These are phyloP conservation scores for Suzukiozyma palmioleophila DNA, from an alignment of 1,139 yeast species.

Conservation along the genomic window DNA sequence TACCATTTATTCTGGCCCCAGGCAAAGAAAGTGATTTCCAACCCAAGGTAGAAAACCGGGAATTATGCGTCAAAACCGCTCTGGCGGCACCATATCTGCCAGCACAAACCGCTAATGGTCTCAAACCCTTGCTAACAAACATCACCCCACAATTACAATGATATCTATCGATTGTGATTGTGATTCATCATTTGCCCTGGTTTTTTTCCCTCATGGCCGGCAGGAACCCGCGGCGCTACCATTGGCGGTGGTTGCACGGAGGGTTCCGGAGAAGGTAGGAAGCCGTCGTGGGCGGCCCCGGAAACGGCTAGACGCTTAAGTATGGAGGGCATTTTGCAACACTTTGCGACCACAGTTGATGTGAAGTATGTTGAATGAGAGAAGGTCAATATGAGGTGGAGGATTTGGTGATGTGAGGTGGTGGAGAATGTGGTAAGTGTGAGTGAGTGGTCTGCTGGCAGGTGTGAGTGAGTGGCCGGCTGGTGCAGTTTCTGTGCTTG, in stretches of 20 bases:
- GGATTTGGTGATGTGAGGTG: too few relatives aligned
- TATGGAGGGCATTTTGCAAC: too few relatives aligned
- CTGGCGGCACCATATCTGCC: not conserved
- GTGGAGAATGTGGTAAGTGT: too few relatives aligned
- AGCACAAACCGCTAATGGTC: not conserved
- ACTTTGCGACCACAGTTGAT: too few relatives aligned
- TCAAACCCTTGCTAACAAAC: constrained; percentile 2
- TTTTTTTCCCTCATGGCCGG: constrained; percentile 1
- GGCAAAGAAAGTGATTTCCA: not conserved
- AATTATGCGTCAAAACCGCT: not conserved
- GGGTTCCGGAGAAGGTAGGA: not conserved
- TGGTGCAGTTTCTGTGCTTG: too few relatives aligned
- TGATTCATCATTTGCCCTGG: too few relatives aligned
- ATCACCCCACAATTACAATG: not conserved
- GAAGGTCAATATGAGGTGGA: too few relatives aligned
- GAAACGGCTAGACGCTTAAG: too few relatives aligned
- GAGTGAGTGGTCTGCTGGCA: too few relatives aligned
- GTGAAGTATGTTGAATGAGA: too few relatives aligned
- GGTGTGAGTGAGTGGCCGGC: too few relatives aligned
- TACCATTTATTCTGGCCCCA: not conserved
- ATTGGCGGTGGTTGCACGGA: not conserved
- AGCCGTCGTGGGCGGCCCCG: not conserved
- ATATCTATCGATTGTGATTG: too few relatives aligned
- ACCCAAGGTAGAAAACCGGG: not conserved
- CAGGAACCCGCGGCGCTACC: not conserved